A percentile compares a stretch with the other conserved stretches of the same genome.
Conservation (phyloP, 441 rosid genomes). For the Lepidium campestre region DNA sequence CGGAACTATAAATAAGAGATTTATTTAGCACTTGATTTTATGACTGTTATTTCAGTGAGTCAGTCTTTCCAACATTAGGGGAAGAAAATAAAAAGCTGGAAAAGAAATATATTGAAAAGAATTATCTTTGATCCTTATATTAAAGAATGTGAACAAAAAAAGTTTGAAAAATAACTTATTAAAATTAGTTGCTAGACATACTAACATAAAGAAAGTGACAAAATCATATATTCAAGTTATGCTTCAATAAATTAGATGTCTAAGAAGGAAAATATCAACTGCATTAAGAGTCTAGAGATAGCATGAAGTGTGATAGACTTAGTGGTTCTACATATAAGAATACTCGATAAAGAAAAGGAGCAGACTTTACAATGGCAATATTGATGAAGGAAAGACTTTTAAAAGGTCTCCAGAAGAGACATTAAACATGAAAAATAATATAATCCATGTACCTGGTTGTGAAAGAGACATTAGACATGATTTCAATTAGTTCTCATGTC, state of each 20-base stretch:
- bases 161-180: too few relatives aligned
- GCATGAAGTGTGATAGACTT: too few relatives aligned
- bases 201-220: too few relatives aligned
- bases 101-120: neutral
- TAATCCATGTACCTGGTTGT: neutral
- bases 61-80: neutral
- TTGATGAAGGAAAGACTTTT: too few relatives aligned
- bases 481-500: neutral
- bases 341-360: neutral
- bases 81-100: neutral
- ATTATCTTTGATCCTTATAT: neutral
- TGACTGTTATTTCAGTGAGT: neutral
- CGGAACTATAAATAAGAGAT: too few relatives aligned
- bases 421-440: neutral
- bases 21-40: too few relatives aligned
- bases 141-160: too few relatives aligned
- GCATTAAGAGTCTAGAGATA: neutral
- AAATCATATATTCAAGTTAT: neutral
- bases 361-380: neutral
- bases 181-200: too few relatives aligned
- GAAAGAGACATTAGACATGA: too few relatives aligned
- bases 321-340: neutral
- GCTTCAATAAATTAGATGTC: neutral
- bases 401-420: neutral
- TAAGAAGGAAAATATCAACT: neutral